A percentile compares a stretch with the other conserved stretches of the same genome.
Conservation (phyloP, 2,329 filamentous ascomycete species). For the Tolypocladium paradoxum region DNA sequence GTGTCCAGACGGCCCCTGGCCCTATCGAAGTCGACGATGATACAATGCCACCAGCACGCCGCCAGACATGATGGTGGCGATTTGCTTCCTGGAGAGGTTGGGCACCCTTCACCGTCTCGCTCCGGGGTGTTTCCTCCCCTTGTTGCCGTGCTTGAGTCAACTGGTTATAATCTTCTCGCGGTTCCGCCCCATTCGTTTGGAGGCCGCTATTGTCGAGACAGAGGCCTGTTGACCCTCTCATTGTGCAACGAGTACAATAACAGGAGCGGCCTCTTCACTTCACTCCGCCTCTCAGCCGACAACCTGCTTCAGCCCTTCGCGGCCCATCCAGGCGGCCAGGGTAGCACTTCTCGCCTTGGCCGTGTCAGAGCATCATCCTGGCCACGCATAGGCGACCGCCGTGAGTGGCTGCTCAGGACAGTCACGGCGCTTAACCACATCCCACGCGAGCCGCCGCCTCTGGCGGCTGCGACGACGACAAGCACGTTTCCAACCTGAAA, state of each 20-base stretch:
- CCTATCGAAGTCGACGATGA: neutral
- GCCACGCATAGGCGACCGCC: too few relatives aligned
- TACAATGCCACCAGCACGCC: neutral
- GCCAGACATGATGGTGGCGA: neutral
- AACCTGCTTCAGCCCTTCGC: neutral
- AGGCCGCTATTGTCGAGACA: neutral
- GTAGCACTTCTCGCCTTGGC: neutral
- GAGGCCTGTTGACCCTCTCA: neutral
- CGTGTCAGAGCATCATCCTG: neutral
- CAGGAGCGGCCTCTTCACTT: neutral
- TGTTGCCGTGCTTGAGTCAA: neutral
- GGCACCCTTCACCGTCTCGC: neutral
- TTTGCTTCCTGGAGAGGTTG: neutral
- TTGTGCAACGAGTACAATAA: neutral
- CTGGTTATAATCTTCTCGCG: neutral
- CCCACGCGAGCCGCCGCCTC: neutral
- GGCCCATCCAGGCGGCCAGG: neutral
- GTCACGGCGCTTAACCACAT: neutral
- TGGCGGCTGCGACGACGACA: neutral
- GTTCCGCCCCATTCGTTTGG: neutral
- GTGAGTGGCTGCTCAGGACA: neutral
- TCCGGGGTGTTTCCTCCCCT: neutral
- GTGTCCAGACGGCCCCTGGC: neutral
- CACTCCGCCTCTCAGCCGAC: neutral
- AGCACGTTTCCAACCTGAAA: neutral